A percentile compares a stretch with the other conserved stretches of the same genome.
These are phyloP conservation scores for Talaromyces albobiverticillius DNA, from an alignment of 2,329 filamentous ascomycete species.

Conservation along the genomic window DNA sequence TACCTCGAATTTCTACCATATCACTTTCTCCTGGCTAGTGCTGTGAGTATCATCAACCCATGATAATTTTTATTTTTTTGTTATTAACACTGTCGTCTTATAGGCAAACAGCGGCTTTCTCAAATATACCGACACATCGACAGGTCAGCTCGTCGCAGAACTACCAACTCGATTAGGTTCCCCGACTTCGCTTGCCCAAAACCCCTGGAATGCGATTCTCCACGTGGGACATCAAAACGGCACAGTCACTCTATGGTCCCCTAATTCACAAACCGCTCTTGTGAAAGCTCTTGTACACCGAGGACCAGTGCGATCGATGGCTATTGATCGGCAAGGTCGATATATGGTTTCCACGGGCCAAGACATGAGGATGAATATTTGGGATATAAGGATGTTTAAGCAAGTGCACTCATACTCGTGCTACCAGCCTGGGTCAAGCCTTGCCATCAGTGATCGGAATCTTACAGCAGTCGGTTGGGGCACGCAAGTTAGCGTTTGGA, in stretches of 20 bases:
- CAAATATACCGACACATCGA: slow-evolving; percentile 94
- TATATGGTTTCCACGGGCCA: slow-evolving; percentile 96
- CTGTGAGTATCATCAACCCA: slow-evolving; percentile 53
- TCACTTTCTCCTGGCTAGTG: slow-evolving; percentile 86
- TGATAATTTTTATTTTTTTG: not conserved
- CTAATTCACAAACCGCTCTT: slow-evolving; percentile 79
- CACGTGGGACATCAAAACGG: slow-evolving; percentile 95
- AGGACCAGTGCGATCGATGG: slow-evolving; percentile 81
- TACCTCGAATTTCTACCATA: slow-evolving; percentile 96
- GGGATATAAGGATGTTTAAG: slow-evolving; percentile 92
- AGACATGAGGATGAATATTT: slow-evolving; percentile 87
- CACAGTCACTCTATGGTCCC: slow-evolving; percentile 91
- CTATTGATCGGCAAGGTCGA: slow-evolving; percentile 81
- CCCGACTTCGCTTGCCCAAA: slow-evolving; percentile 80
- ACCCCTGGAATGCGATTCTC: slow-evolving; percentile 86
- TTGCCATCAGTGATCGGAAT: slow-evolving; percentile 84
- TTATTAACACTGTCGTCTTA: slow-evolving; percentile 2
- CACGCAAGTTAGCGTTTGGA: slow-evolving; percentile 86
- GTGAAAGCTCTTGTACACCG: slow-evolving; percentile 89
- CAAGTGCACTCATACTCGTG: slow-evolving; percentile 89
- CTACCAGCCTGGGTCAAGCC: slow-evolving; percentile 73
- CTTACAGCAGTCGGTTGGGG: slow-evolving; percentile 89
- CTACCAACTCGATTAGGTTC: slow-evolving; percentile 80
- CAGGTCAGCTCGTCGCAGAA: slow-evolving; percentile 82
- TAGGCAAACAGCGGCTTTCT: slow-evolving; percentile 77